Evolutionary conservation across 139 green algal species (phyloP).

Genomic region (Eudorina sp.): DNA sequence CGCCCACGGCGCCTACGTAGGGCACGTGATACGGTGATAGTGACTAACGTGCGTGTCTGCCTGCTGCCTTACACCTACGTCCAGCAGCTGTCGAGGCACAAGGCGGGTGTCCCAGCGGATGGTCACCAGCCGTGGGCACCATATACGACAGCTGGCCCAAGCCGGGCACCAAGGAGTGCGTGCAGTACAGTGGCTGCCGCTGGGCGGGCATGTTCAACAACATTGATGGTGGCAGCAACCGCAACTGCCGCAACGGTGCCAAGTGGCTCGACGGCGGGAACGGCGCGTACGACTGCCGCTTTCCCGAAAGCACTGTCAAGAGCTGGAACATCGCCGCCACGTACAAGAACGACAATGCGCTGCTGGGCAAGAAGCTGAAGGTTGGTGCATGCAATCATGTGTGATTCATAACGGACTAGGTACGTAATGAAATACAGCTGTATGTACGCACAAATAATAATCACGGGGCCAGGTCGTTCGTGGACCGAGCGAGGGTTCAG

Average conservation of each 20-base stretch:
- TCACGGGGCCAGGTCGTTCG: too few species aligned
- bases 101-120: conserved; percentile 4
- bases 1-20: too few species aligned
- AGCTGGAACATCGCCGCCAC: conserved; percentile 24
- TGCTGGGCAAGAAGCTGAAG: conserved; percentile 8
- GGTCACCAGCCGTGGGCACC: conserved; percentile 11
- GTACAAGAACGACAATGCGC: neutral
- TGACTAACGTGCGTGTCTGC: too few species aligned
- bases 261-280: conserved; percentile 15
- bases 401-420: too few species aligned
- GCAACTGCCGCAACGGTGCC: neutral
- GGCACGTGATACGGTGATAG: too few species aligned
- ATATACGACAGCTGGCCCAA: conserved; percentile 37
- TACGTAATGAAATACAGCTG: too few species aligned
- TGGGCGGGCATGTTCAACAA: conserved; percentile 27
- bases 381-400: too few species aligned
- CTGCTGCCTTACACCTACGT: too few species aligned
- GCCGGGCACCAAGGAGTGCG: conserved; percentile 1
- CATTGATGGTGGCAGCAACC: neutral
- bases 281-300: neutral
- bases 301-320: neutral
- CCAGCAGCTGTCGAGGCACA: too few species aligned
- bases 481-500: too few species aligned
- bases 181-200: conserved; percentile 1
- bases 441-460: too few species aligned